phyloP scores from a whole-genome alignment of 2,329 filamentous ascomycete species.

The Trichoderma sp. region DNA sequence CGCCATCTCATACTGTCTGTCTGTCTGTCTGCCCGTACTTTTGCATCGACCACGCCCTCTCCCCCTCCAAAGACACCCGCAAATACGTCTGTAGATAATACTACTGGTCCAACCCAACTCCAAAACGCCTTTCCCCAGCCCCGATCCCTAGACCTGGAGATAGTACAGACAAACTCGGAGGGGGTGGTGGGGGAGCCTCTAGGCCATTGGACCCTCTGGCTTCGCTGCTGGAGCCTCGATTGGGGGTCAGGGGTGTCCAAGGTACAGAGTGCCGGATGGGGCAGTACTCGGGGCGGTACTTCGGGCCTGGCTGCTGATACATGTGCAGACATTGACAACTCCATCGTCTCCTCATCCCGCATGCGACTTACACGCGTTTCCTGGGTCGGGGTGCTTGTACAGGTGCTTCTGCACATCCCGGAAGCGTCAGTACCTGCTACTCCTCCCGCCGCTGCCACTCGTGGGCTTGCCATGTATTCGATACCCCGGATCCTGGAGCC shows the following conservation, averaged over 20 bases:
- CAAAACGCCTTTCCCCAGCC: neutral
- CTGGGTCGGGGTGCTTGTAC: neutral
- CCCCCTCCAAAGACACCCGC: neutral
- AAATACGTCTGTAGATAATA: no score
- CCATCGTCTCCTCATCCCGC: neutral
- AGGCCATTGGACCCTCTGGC: neutral
- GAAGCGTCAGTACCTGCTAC: slow-evolving; percentile 4
- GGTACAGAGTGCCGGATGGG: slow-evolving; percentile 5
- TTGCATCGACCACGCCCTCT: neutral
- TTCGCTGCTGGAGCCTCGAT: no score
- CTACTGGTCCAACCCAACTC: neutral
- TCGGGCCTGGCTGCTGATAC: neutral
- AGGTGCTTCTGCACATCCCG: neutral
- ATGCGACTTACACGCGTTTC: neutral
- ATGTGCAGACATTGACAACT: neutral
- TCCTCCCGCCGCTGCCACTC: neutral
- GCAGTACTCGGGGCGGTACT: neutral
- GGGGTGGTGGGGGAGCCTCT: neutral
- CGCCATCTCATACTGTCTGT: no score
- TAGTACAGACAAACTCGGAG: neutral
- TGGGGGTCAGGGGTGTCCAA: slow-evolving; percentile 7
- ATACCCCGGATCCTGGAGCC: slow-evolving; percentile 10
- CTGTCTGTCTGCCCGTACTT: neutral
- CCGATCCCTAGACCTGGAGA: neutral
- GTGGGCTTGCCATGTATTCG: neutral